Base-by-base conservation (phyloP, 2,329 filamentous ascomycete species). In the Penicillium capsulatum region DNA sequence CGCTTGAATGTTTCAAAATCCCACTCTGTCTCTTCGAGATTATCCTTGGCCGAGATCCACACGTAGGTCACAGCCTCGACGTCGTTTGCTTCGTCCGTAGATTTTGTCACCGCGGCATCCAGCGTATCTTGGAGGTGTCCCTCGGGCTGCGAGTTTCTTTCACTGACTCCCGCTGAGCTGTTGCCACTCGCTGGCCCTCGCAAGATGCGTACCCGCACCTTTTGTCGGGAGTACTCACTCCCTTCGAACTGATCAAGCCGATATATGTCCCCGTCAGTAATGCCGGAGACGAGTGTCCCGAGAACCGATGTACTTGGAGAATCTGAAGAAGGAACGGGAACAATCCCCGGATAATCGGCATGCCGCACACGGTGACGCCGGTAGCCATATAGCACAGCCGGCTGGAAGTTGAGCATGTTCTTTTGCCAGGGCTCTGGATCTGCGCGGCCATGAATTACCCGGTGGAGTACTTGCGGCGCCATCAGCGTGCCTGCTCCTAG, bases 231-330 rank as follows among this genome's bases (percentile, higher is more conserved):
- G 57, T 94, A 94, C 60, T 92, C 79, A 4, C 50, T 47, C 1
- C 91, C 91, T 62, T 97, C 91, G 58, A 95, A 97, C 3, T 72
- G 65, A 58, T 96, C 89, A 2, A 97, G 73, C 19, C 83, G 80
- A 50, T 70, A 67, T 36, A 96, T 70, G 55, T 96, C 89, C 16
- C 77, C 80, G 26, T 83, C 77, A 0, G 86, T 94, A 30, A 97
- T 69, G 0, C 90, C 90, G 0, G 80, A 81, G 1, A 89, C 86
- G 36, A 84, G 79, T 16, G 83, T 81, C 3, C 91, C 91, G 2
- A 83, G 78, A 1, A 94, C 87, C 4, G 69, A 70, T 38, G 78
- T 53, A 3, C 20, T 30, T 11, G 16, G 7, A 2, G 32, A 16
- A 7, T 31, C 14, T 8, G 19, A 9, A 8, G 41, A 9, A 4